These are phyloP conservation scores for Pilobolus umbonatus DNA, from an alignment of 192 early-diverging fungal species.

Conservation along the genomic window DNA sequence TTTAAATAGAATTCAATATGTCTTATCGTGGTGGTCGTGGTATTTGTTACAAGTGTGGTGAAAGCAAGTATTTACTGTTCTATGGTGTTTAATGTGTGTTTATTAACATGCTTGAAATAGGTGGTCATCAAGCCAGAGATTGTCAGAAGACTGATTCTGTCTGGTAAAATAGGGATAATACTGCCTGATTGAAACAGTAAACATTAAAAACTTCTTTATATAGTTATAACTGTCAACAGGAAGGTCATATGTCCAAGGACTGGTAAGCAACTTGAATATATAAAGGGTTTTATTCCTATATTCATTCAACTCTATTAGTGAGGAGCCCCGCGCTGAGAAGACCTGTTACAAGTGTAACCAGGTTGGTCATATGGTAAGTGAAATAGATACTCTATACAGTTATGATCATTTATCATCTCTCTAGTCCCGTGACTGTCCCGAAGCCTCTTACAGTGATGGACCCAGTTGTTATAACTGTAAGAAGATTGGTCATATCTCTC, in stretches of 20 bases:
- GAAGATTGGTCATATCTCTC: conserved; percentile 50
- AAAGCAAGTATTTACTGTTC: conserved; percentile 25
- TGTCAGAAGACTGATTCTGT: conserved; percentile 44
- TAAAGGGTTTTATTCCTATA: neutral
- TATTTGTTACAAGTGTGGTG: conserved; percentile 38
- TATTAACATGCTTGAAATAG: conserved; percentile 25
- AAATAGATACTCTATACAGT: neutral
- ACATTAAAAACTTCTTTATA: neutral
- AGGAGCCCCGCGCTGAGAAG: conserved; percentile 47
- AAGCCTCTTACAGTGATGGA: conserved; percentile 30
- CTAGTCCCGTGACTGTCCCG: conserved; percentile 49
- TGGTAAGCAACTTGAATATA: conserved; percentile 20
- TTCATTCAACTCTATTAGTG: conserved; percentile 13
- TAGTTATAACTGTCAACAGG: conserved; percentile 54
- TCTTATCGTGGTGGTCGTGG: conserved; percentile 33
- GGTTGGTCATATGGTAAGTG: conserved; percentile 44
- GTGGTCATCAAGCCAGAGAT: conserved; percentile 50
- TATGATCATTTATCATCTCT: neutral
- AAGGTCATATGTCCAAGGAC: conserved; percentile 38
- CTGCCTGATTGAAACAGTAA: neutral
- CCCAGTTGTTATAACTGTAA: conserved; percentile 47
- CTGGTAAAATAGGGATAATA: conserved; percentile 36
- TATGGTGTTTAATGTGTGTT: conserved; percentile 14
- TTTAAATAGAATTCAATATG: conserved; percentile 15
- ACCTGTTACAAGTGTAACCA: conserved; percentile 53